These are phyloP conservation scores for Hyaloscypha hepaticicola DNA, from an alignment of 495 filamentous ascomycete genomes.

Conservation along the genomic window DNA sequence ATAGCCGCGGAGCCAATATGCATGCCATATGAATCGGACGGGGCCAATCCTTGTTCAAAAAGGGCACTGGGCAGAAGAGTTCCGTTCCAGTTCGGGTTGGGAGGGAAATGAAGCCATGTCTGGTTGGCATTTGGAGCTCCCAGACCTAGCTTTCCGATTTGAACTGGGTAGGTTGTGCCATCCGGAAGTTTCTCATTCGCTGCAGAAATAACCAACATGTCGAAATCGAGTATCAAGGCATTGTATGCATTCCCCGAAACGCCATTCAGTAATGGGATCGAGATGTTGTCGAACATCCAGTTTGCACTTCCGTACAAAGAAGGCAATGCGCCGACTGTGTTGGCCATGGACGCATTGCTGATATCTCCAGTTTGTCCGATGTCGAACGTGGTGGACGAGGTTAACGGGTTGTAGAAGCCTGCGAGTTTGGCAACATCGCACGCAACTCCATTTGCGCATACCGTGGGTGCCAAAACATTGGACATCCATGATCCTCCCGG, in stretches of 20 bases:
- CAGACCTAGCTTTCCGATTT: slow-evolving; percentile 38
- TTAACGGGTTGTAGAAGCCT: slow-evolving; percentile 15
- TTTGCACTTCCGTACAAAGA: slow-evolving; percentile 3
- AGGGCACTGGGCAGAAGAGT: slow-evolving; percentile 37
- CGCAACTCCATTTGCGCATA: slow-evolving; percentile 3
- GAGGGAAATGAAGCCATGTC: slow-evolving; percentile 8
- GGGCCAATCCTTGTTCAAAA: slow-evolving; percentile 37
- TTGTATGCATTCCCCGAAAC: background rate
- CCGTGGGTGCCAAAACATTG: slow-evolving; percentile 8
- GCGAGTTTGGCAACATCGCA: background rate
- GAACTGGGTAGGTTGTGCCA: slow-evolving; percentile 36
- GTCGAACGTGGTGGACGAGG: background rate
- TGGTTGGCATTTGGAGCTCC: slow-evolving; percentile 39
- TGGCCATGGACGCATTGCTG: background rate
- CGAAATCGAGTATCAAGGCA: background rate
- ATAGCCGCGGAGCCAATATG: slow-evolving; percentile 51
- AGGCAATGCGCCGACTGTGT: background rate
- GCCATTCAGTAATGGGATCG: background rate
- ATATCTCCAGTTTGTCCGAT: background rate
- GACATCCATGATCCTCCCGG: slow-evolving; percentile 21
- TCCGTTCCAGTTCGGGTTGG: slow-evolving; percentile 29
- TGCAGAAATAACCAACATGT: slow-evolving; percentile 19
- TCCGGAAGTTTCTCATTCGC: slow-evolving; percentile 30
- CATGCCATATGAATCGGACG: slow-evolving; percentile 52
- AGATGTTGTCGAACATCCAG: slow-evolving; percentile 15